Evolutionary conservation across 495 filamentous ascomycete genomes (phyloP).

Genomic region (Aspergillus panamensis): DNA sequence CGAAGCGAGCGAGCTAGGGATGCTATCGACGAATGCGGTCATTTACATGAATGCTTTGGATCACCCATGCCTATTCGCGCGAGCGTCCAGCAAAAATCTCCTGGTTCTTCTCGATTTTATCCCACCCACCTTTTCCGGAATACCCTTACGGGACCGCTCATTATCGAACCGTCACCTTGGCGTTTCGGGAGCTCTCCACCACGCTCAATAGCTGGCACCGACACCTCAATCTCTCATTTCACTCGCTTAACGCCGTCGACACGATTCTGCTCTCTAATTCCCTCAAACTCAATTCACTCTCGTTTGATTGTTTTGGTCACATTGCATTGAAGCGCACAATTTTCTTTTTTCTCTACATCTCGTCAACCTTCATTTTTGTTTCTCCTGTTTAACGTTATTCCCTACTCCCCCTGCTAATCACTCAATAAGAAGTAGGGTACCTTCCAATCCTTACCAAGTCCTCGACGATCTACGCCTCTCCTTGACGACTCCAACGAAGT

Average conservation of each 20-base stretch:
- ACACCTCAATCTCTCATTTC: neutral
- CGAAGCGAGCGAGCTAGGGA: constrained; percentile 24
- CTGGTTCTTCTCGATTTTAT: neutral
- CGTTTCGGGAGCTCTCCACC: constrained; percentile 2
- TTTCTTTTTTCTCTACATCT: neutral
- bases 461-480: constrained; percentile 39
- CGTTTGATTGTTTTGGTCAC: neutral
- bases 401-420: neutral
- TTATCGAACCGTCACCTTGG: constrained; percentile 29
- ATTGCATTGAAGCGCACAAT: neutral
- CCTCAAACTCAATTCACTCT: neutral
- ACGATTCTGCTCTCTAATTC: neutral
- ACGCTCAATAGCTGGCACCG: neutral
- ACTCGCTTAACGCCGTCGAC: neutral
- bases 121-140: neutral
- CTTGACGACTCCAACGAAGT: constrained; percentile 45
- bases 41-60: constrained; percentile 5
- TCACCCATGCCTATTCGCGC: neutral
- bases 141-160: neutral
- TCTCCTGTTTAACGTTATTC: neutral
- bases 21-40: constrained; percentile 37
- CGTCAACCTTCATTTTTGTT: neutral
- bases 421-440: constrained; percentile 20
- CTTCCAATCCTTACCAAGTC: constrained; percentile 33
- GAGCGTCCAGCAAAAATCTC: neutral